Evolutionary conservation across 306 rosid species (phyloP), one percentile per base, ranked within the genome.

Genomic region (Amphicarpaea edgeworthii): DNA sequence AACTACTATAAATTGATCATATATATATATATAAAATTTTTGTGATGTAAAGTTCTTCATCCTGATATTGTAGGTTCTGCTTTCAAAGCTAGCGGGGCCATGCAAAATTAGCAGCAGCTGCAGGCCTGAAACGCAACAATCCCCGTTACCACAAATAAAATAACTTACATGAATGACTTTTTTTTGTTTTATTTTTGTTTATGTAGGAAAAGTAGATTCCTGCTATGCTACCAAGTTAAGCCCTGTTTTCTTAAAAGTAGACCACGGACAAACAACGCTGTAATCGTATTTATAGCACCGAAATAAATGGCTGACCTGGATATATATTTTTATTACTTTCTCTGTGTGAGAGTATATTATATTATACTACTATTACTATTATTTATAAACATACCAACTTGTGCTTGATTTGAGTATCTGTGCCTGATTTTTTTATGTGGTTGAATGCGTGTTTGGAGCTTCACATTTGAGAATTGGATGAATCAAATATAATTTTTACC

Each of bases 61-160:
- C 30, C 34, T 59, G 65, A 59, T 59, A 0, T 59, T 0, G 14
- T 59, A 26, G 41, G 67, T 60, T 59, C 1, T 59, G 41, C 11
- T 59, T 28, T 59, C 20, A 12, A 1, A 59, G 65, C 2, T 59
- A 26, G 41, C 19, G 42, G 7, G 21, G 64, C 17, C 38, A 57
- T 59, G 21, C 20, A 59, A 59, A 9, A 16, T 10, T 42, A 17
- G 63, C 9, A 17, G 63, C 9, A 63, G 76, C 64, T 50, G 64
- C 53, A 38, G 17, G 45, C 9, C 24, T 45, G 32, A 46, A 15
- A 59, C 41, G 17, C 61, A 19, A 47, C 51, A 37, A 67, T 17
- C 3, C 45, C 54, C 16, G 21, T 50, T 19, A 14, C 70, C 43
- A 16, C 55, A 24, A 17, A 16, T 26, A 12, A 64, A 5, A 21